Percentiles rank a stretch among this genome's conserved stretches.
phyloP scores from a whole-genome alignment of 805 yeast genomes.

The Candida koratica region DNA sequence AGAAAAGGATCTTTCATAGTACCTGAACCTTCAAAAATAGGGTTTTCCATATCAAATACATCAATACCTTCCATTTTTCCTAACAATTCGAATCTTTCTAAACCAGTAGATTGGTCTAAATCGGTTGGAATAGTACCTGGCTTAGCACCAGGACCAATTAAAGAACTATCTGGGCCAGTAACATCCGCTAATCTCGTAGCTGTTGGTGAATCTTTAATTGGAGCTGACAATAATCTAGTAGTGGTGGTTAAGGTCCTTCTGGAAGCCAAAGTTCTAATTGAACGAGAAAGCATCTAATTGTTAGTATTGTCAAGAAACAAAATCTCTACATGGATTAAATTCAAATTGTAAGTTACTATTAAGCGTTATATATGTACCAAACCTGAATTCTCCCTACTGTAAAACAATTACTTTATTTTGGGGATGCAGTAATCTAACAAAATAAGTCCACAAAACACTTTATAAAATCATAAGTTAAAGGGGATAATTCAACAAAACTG shows the following conservation, averaged over 20 bases:
- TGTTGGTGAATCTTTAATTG: constrained; percentile 46
- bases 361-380: no score
- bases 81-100: constrained; percentile 91
- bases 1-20: constrained; percentile 85
- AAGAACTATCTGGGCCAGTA: constrained; percentile 61
- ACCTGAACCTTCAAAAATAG: constrained; percentile 85
- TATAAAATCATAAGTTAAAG: no score
- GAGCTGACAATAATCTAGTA: constrained; percentile 24
- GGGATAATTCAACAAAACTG: no score
- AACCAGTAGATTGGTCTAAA: constrained; percentile 95
- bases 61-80: constrained; percentile 96
- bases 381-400: no score
- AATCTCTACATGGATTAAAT: no score
- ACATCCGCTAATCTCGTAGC: constrained; percentile 74
- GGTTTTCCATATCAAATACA: constrained; percentile 83
- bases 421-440: no score
- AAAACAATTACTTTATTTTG: no score
- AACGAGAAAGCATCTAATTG: constrained; percentile 16
- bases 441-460: no score
- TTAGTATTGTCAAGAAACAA: no score
- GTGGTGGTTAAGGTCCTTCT: constrained; percentile 36
- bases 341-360: no score
- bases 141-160: constrained; percentile 88
- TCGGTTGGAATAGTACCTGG: constrained; percentile 88
- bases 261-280: constrained; percentile 9